phyloP scores from a whole-genome alignment of 2,329 filamentous ascomycete genomes.

The Cytospora piceicola region DNA sequence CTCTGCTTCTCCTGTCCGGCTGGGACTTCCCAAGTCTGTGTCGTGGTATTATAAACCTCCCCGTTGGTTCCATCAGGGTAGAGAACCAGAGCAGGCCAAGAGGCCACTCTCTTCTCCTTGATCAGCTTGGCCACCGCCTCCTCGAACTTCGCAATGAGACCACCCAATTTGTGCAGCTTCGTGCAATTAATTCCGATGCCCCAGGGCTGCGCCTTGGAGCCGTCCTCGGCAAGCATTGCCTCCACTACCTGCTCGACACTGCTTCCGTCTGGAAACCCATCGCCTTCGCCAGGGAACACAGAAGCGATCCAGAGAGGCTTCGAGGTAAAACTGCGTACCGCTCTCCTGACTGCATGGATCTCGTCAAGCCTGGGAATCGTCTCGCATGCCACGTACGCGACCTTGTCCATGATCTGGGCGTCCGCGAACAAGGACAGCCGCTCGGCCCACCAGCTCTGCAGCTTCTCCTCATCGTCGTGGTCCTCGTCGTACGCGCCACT shows the following conservation, averaged over 20 bases:
- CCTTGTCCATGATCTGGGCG: slow-evolving; percentile 42
- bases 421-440: slow-evolving; percentile 57
- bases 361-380: slow-evolving; percentile 68
- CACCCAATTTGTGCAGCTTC: slow-evolving; percentile 64
- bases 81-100: slow-evolving; percentile 60
- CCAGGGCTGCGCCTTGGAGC: slow-evolving; percentile 50
- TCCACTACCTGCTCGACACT: slow-evolving; percentile 46
- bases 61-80: slow-evolving; percentile 73
- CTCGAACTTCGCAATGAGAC: slow-evolving; percentile 60
- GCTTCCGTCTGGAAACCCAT: slow-evolving; percentile 61
- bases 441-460: slow-evolving; percentile 61
- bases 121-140: slow-evolving; percentile 47
- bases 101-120: slow-evolving; percentile 38
- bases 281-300: slow-evolving; percentile 61
- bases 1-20: slow-evolving; percentile 35
- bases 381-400: slow-evolving; percentile 65
- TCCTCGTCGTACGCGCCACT: slow-evolving; percentile 60
- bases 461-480: slow-evolving; percentile 47
- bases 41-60: slow-evolving; percentile 67
- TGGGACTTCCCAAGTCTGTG: slow-evolving; percentile 61
- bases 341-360: slow-evolving; percentile 58
- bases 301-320: slow-evolving; percentile 63
- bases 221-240: slow-evolving; percentile 42
- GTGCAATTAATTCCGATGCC: slow-evolving; percentile 72
- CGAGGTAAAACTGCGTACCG: slow-evolving; percentile 38